Evolutionary conservation across 192 early-diverging fungal genomes (phyloP).

Genomic region (Chytriomyces sp.): DNA sequence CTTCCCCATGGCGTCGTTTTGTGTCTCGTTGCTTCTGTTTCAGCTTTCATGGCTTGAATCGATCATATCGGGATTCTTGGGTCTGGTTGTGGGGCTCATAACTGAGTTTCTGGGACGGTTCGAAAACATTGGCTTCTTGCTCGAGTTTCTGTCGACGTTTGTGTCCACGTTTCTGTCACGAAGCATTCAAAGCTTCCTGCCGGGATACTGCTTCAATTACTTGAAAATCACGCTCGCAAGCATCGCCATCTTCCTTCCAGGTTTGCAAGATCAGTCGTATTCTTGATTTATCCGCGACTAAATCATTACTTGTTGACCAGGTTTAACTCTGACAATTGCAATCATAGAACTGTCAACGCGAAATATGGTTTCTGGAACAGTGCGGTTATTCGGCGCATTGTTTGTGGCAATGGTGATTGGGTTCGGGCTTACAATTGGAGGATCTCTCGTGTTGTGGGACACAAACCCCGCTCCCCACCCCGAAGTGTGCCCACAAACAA

Average conservation of each 20-base stretch:
- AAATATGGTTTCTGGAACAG: constrained; percentile 86
- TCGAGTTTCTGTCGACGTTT: constrained; percentile 47
- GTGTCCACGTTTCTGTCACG: constrained; percentile 32
- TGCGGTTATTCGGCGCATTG: constrained; percentile 78
- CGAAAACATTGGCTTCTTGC: constrained; percentile 38
- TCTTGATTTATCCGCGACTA: too few relatives aligned
- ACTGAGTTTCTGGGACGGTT: constrained; percentile 23
- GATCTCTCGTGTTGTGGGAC: constrained; percentile 26
- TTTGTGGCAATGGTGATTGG: constrained; percentile 73
- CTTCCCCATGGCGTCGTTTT: constrained; percentile 44
- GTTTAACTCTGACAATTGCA: constrained; percentile 77
- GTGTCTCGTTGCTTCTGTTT: constrained; percentile 48
- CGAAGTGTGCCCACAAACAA: constrained; percentile 6
- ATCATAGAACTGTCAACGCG: constrained; percentile 90
- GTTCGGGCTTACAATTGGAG: constrained; percentile 46
- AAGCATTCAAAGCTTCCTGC: constrained; percentile 11
- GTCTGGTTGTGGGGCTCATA: constrained; percentile 38
- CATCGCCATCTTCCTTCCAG: constrained; percentile 49
- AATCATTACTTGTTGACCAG: constrained; percentile 32
- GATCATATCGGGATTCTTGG: constrained; percentile 34
- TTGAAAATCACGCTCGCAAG: constrained; percentile 36
- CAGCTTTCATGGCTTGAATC: constrained; percentile 45
- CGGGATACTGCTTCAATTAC: constrained; percentile 23
- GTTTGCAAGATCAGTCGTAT: too few relatives aligned
- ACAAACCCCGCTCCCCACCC: neutral